phyloP scores from a whole-genome alignment of 2,329 filamentous ascomycete species.

The Sclerotinia nivalis region DNA sequence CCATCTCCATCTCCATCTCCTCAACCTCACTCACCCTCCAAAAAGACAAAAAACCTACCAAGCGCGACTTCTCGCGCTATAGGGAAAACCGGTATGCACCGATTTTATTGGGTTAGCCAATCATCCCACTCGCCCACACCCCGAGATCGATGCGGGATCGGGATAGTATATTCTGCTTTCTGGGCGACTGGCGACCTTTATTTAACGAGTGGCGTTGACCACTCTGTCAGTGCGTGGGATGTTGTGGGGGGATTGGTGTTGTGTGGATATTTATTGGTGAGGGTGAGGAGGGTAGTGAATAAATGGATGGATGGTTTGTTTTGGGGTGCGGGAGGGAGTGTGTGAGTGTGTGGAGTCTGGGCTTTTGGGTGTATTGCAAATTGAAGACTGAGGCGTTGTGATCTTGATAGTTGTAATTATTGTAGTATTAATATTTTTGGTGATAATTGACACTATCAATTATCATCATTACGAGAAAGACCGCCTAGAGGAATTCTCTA shows the following conservation, averaged over 20 bases:
- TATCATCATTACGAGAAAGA: too few species aligned
- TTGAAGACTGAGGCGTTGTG: not conserved
- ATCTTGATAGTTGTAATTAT: not conserved
- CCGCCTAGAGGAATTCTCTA: not conserved
- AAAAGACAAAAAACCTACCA: not conserved
- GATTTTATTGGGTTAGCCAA: not conserved
- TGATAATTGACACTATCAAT: not conserved
- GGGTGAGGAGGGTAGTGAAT: not conserved
- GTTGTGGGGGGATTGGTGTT: not conserved
- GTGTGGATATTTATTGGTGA: not conserved
- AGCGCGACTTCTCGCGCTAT: not conserved
- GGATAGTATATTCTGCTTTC: not conserved
- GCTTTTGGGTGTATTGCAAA: not conserved
- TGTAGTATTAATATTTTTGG: not conserved
- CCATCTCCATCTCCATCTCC: not conserved
- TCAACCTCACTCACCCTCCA: not conserved
- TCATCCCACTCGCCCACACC: not conserved
- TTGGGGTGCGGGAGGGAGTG: not conserved
- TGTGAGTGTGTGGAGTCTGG: not conserved
- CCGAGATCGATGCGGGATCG: not conserved
- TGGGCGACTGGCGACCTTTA: not conserved
- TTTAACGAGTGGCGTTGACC: not conserved
- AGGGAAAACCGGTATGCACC: not conserved
- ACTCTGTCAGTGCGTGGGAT: not conserved
- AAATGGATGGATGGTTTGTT: too few species aligned